Conservation (phyloP, 768 basidiomycete species). For the Sporobolomyces pararoseus region DNA sequence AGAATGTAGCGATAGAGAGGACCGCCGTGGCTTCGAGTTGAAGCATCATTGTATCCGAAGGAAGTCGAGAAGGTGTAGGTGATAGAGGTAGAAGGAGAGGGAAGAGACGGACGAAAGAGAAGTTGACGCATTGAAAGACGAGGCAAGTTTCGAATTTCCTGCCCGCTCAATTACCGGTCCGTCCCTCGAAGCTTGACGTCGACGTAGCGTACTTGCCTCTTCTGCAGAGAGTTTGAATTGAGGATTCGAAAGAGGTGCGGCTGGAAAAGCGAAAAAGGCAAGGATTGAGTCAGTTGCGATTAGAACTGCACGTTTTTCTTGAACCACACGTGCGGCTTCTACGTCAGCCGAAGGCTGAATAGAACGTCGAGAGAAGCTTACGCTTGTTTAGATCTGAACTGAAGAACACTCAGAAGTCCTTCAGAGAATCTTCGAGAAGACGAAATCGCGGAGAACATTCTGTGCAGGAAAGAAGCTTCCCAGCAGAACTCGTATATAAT, state of each 20-base stretch:
- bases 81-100: not conserved
- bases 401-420: not conserved
- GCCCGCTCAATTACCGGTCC: constrained; percentile 6
- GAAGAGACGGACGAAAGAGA: not conserved
- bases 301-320: not conserved
- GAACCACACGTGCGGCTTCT: not conserved
- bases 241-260: constrained; percentile 2
- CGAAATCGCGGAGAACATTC: too few species aligned
- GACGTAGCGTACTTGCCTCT: not conserved
- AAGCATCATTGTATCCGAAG: not conserved
- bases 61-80: not conserved
- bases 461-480: too few species aligned
- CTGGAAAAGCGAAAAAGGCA: not conserved
- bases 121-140: not conserved
- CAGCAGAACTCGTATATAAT: too few species aligned
- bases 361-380: not conserved
- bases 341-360: constrained; percentile 8
- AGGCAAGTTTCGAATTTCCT: constrained; percentile 1
- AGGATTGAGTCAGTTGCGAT: not conserved
- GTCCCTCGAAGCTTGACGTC: not conserved
- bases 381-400: not conserved
- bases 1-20: constrained; percentile 1
- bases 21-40: not conserved
- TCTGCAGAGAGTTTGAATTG: too few species aligned
- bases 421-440: too few species aligned